Evolutionary conservation across 495 filamentous ascomycete genomes (phyloP).

Genomic region (Durotheca rogersii): DNA sequence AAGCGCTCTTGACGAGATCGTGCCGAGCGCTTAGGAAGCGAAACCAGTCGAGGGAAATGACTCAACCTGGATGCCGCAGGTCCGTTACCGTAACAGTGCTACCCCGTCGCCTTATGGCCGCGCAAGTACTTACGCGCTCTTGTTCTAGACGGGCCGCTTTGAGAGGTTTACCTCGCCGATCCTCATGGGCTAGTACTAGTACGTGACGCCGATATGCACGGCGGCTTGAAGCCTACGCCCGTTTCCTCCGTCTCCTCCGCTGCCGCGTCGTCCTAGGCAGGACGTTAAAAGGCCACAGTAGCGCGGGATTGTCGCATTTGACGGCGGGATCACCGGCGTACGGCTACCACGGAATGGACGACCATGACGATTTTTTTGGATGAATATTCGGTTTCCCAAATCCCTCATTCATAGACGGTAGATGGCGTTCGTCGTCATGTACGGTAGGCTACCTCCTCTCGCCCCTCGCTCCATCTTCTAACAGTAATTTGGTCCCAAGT

Average conservation of each 20-base stretch:
- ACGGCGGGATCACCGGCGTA: slow-evolving; percentile 12
- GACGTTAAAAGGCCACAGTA: slow-evolving; percentile 15
- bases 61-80: no score
- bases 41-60: no score
- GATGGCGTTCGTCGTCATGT: slow-evolving; percentile 21
- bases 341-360: slow-evolving; percentile 23
- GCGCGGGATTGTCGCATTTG: slow-evolving; percentile 2
- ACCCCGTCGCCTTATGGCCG: no score
- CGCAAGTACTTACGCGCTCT: no score
- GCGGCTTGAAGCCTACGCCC: neutral
- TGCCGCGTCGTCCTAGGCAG: slow-evolving; percentile 25
- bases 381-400: slow-evolving; percentile 13
- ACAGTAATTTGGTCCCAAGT: no score
- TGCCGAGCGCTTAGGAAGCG: neutral
- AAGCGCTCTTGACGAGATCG: neutral
- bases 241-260: neutral
- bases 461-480: no score
- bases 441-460: slow-evolving; percentile 4
- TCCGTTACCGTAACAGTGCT: no score
- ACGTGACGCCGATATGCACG: no score
- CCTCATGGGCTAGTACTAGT: no score
- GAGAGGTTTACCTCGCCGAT: no score
- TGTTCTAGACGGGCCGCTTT: no score
- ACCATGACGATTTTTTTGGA: slow-evolving; percentile 21
- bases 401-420: slow-evolving; percentile 16